phyloP scores from a whole-genome alignment of 169 alveolate species.

The Plasmodium inui region DNA sequence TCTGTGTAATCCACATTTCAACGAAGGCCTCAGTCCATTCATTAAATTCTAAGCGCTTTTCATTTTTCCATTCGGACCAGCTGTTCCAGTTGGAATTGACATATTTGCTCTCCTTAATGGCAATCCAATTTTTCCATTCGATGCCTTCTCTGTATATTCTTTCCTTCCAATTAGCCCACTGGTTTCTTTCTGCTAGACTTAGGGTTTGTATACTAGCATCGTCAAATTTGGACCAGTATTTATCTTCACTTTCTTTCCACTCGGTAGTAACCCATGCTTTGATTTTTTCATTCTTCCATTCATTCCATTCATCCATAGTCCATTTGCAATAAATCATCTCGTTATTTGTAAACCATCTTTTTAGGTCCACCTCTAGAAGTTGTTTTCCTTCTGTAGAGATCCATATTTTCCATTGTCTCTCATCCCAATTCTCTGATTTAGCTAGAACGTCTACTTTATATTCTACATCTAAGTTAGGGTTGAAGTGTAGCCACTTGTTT shows the following conservation, averaged over 20 bases:
- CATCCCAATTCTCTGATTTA: conserved; percentile 20
- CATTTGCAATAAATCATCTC: conserved; percentile 25
- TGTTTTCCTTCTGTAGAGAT: conserved; percentile 32
- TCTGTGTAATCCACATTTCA: conserved; percentile 14
- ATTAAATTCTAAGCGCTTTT: conserved; percentile 3
- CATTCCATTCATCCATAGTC: conserved; percentile 32
- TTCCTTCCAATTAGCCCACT: conserved; percentile 24
- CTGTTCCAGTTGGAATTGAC: conserved; percentile 14
- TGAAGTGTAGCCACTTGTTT: conserved; percentile 21
- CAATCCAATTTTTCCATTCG: conserved; percentile 33
- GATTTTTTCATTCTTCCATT: conserved; percentile 25
- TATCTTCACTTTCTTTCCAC: conserved; percentile 28
- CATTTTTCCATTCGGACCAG: conserved; percentile 47
- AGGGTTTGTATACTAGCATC: neutral
- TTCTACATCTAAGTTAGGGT: conserved; percentile 9
- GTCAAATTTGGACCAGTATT: conserved; percentile 17
- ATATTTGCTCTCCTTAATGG: conserved; percentile 10
- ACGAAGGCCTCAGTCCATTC: neutral
- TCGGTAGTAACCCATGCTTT: conserved; percentile 32
- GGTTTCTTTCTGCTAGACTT: neutral
- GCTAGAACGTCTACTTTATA: neutral
- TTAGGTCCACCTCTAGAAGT: conserved; percentile 17
- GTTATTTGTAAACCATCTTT: conserved; percentile 9
- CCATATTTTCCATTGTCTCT: conserved; percentile 35
- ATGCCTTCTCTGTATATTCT: conserved; percentile 31